These are phyloP conservation scores for Abrus precatorius DNA, from an alignment of 306 rosid species.

Conservation along the genomic window DNA sequence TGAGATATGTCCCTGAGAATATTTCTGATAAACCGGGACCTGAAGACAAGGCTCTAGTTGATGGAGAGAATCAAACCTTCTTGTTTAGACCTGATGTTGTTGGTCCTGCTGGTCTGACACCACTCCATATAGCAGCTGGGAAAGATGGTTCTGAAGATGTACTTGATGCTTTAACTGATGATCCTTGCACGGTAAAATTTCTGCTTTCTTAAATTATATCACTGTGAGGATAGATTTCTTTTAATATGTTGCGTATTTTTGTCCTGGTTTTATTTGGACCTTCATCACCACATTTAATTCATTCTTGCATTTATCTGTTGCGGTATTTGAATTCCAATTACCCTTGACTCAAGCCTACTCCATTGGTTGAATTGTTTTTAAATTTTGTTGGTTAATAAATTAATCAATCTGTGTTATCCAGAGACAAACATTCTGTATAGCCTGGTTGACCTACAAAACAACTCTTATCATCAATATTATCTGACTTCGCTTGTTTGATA, in stretches of 20 bases:
- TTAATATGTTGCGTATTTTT: neutral
- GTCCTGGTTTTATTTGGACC: constrained; percentile 12
- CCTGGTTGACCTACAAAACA: constrained; percentile 9
- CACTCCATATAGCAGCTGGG: constrained; percentile 93
- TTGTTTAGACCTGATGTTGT: constrained; percentile 80
- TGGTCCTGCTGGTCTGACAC: constrained; percentile 89
- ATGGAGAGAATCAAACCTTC: constrained; percentile 53
- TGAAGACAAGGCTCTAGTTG: constrained; percentile 51
- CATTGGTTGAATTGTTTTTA: neutral
- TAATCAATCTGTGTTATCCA: neutral
- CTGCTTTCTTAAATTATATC: constrained; percentile 34
- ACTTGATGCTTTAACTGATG: constrained; percentile 85
- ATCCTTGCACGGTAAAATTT: constrained; percentile 81
- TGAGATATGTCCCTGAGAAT: constrained; percentile 67
- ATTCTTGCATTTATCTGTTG: constrained; percentile 21
- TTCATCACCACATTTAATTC: constrained; percentile 15
- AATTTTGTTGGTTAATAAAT: neutral
- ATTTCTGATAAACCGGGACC: constrained; percentile 52
- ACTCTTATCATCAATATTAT: neutral
- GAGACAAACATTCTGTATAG: neutral
- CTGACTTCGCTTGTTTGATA: constrained; percentile 1
- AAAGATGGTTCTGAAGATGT: constrained; percentile 81
- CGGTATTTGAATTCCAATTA: neutral
- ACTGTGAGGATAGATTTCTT: constrained; percentile 7
- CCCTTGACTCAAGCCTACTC: neutral